These are phyloP conservation scores for Cystobasidium slooffiae DNA, from an alignment of 1,284 basidiomycete species.

Conservation along the genomic window DNA sequence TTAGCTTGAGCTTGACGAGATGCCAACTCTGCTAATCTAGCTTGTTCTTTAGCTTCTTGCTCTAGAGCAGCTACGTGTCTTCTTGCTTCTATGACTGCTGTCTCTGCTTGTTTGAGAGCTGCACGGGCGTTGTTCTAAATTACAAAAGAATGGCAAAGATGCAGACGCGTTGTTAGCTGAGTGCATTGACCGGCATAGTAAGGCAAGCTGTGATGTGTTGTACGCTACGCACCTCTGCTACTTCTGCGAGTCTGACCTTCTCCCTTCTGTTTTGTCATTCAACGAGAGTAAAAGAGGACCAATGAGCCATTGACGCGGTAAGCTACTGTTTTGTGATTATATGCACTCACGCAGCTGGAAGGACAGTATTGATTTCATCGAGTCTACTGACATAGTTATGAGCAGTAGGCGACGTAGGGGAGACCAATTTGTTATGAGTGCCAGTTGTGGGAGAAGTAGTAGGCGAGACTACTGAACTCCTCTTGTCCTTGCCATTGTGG, in stretches of 20 bases:
- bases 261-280: conserved; percentile 20
- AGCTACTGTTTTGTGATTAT: neutral
- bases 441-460: neutral
- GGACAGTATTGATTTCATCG: conserved; percentile 7
- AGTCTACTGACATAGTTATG: conserved; percentile 3
- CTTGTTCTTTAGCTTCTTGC: conserved; percentile 28
- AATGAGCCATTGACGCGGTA: neutral
- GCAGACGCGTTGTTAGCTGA: too few species aligned
- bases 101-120: conserved; percentile 24
- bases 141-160: neutral
- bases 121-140: neutral
- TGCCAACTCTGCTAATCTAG: conserved; percentile 27
- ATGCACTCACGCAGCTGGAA: conserved; percentile 18
- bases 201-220: too few species aligned
- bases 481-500: neutral
- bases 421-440: neutral
- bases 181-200: too few species aligned
- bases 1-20: conserved; percentile 32
- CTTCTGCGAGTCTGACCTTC: conserved; percentile 37
- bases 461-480: neutral
- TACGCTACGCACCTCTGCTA: conserved; percentile 30
- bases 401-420: conserved; percentile 10
- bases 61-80: conserved; percentile 25
- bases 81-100: conserved; percentile 26
- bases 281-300: neutral